phyloP scores from a whole-genome alignment of 2,329 filamentous ascomycete genomes.

The Beauveria scarabaeidicola region DNA sequence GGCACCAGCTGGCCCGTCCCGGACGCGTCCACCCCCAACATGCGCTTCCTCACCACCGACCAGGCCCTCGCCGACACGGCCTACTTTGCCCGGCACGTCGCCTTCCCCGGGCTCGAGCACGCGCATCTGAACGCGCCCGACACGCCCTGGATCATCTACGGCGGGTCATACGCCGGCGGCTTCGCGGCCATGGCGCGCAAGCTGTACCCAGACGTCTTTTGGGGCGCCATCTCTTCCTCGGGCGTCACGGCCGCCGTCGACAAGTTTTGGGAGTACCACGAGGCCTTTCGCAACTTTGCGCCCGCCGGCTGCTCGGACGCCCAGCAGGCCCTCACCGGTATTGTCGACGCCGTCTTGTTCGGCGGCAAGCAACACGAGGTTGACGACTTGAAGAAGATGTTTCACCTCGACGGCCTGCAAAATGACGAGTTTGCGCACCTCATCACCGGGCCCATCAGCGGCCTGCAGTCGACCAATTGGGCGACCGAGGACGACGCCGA shows the following conservation, averaged over 20 bases:
- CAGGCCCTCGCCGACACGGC: slow-evolving; percentile 74
- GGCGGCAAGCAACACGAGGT: slow-evolving; percentile 23
- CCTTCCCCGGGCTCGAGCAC: slow-evolving; percentile 62
- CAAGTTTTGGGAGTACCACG: slow-evolving; percentile 61
- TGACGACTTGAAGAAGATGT: slow-evolving; percentile 37
- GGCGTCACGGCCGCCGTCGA: slow-evolving; percentile 70
- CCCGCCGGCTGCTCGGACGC: slow-evolving; percentile 54
- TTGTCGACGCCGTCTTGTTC: slow-evolving; percentile 44
- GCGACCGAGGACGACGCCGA: slow-evolving; percentile 36
- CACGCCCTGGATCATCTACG: slow-evolving; percentile 70
- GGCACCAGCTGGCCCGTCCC: slow-evolving; percentile 62
- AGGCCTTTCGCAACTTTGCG: slow-evolving; percentile 40
- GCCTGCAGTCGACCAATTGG: slow-evolving; percentile 45
- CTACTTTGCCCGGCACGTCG: slow-evolving; percentile 68
- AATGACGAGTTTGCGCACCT: slow-evolving; percentile 35
- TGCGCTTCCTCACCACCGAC: slow-evolving; percentile 77
- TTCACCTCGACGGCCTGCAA: slow-evolving; percentile 7
- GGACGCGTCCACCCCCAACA: slow-evolving; percentile 57
- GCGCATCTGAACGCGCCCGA: slow-evolving; percentile 55
- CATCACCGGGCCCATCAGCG: slow-evolving; percentile 32
- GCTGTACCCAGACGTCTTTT: slow-evolving; percentile 70
- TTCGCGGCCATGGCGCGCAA: slow-evolving; percentile 70
- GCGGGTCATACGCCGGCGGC: slow-evolving; percentile 75
- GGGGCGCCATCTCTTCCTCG: slow-evolving; percentile 70
- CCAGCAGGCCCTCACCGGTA: slow-evolving; percentile 48